These are phyloP conservation scores for Coix lacrymajobi DNA, from an alignment of 176 grass and related monocot genomes.

Conservation along the genomic window DNA sequence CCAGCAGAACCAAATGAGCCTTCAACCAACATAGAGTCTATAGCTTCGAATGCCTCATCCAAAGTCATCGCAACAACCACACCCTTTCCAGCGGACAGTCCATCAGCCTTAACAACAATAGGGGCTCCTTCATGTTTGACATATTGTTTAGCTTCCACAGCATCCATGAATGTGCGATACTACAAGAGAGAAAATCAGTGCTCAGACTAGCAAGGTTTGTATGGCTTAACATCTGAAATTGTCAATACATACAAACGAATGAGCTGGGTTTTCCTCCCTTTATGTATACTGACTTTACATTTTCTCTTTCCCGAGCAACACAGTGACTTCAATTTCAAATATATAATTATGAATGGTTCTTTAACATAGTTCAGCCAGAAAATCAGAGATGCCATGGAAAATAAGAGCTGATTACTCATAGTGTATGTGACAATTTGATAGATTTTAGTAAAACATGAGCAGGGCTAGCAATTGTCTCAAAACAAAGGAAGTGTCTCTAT, in stretches of 20 bases:
- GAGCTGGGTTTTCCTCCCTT: background rate
- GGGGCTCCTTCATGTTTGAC: constrained; percentile 63
- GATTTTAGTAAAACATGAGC: background rate
- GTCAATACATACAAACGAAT: background rate
- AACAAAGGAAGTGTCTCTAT: background rate
- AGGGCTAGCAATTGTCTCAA: background rate
- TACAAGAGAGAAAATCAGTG: constrained; percentile 24
- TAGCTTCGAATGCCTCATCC: constrained; percentile 63
- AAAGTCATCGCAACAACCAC: constrained; percentile 74
- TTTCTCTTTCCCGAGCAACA: background rate
- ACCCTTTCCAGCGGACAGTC: constrained; percentile 79
- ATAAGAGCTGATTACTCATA: background rate
- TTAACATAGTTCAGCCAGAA: background rate
- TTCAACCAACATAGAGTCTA: constrained; percentile 73
- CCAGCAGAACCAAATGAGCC: constrained; percentile 78
- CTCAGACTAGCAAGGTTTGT: background rate
- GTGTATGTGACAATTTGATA: background rate
- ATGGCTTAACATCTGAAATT: background rate
- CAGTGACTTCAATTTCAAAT: background rate
- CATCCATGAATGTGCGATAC: constrained; percentile 71
- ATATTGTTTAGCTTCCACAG: constrained; percentile 65
- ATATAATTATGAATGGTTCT: background rate
- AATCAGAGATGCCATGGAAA: background rate
- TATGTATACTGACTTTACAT: background rate
- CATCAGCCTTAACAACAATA: constrained; percentile 89